Evolutionary conservation across 805 yeast genomes (phyloP).

Genomic region (Candida patagonica): DNA sequence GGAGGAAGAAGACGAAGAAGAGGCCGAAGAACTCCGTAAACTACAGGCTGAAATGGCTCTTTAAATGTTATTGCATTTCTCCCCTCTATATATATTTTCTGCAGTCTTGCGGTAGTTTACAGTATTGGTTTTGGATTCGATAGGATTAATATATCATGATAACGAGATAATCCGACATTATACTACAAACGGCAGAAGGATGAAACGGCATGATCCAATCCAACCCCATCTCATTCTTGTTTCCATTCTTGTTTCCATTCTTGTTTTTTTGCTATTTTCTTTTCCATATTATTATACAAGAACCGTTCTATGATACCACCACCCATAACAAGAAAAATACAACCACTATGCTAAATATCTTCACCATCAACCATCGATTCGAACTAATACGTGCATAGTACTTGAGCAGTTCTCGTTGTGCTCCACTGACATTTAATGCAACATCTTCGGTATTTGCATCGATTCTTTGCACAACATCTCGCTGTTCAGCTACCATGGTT

Average conservation of each 20-base stretch:
- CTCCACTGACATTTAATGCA: slow-evolving; percentile 80
- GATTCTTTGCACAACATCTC: slow-evolving; percentile 90
- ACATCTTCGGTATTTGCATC: slow-evolving; percentile 94
- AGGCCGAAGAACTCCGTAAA: slow-evolving; percentile 35
- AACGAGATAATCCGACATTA: too few species aligned
- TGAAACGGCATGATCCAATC: too few species aligned
- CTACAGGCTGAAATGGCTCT: slow-evolving; percentile 37
- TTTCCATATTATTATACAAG: neutral
- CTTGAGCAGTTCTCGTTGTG: slow-evolving; percentile 86
- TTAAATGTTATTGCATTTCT: slow-evolving; percentile 11
- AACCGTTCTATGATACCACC: slow-evolving; percentile 1
- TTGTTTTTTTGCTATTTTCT: neutral
- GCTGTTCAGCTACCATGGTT: slow-evolving; percentile 95
- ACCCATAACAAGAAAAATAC: slow-evolving; percentile 29
- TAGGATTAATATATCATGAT: slow-evolving; percentile 2
- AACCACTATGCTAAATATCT: slow-evolving; percentile 79
- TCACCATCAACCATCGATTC: slow-evolving; percentile 86
- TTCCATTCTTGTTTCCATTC: neutral
- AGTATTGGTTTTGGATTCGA: too few species aligned
- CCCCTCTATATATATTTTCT: neutral
- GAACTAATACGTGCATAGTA: slow-evolving; percentile 81
- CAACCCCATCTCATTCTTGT: too few species aligned
- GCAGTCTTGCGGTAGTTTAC: too few species aligned
- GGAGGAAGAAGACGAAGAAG: slow-evolving; percentile 28
- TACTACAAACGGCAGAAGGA: too few species aligned